A percentile compares a stretch with the other conserved stretches of the same genome.
phyloP scores from a whole-genome alignment of 768 basidiomycete genomes.

The Serendipita indica region DNA sequence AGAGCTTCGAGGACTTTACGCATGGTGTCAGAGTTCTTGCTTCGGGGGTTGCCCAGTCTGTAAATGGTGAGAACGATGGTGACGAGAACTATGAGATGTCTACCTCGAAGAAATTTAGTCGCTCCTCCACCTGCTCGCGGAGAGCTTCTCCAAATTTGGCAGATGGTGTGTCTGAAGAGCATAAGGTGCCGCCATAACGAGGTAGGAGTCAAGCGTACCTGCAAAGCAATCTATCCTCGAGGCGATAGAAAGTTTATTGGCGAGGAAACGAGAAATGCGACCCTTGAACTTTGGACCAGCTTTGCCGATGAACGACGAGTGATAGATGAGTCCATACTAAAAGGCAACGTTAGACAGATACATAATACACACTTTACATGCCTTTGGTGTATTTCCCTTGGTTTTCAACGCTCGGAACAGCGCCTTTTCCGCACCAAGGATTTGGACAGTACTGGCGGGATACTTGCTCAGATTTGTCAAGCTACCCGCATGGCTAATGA shows the following conservation, averaged over 20 bases:
- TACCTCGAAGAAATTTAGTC: conserved; percentile 80
- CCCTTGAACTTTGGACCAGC: conserved; percentile 92
- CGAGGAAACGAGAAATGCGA: conserved; percentile 94
- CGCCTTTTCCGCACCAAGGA: conserved; percentile 95
- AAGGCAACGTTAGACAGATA: conserved; percentile 5
- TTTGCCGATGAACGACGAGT: conserved; percentile 91
- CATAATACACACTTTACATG: conserved; percentile 21
- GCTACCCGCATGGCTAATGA: conserved; percentile 93
- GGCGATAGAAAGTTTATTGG: conserved; percentile 97
- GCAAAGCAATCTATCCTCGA: conserved; percentile 92
- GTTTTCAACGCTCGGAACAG: conserved; percentile 95
- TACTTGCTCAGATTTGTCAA: conserved; percentile 96
- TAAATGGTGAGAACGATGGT: background rate
- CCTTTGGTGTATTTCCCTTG: conserved; percentile 97
- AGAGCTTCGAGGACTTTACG: conserved; percentile 73
- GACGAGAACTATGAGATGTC: background rate
- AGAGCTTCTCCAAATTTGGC: conserved; percentile 92
- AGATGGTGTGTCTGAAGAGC: conserved; percentile 53
- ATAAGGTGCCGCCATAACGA: background rate
- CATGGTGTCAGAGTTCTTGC: conserved; percentile 80
- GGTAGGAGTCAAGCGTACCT: conserved; percentile 31
- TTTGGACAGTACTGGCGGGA: conserved; percentile 95
- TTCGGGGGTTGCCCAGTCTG: conserved; percentile 65
- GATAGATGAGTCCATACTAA: conserved; percentile 94
- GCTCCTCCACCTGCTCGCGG: conserved; percentile 86